These are phyloP conservation scores for Vigna hirtella DNA, from an alignment of 306 rosid species.

Conservation along the genomic window DNA sequence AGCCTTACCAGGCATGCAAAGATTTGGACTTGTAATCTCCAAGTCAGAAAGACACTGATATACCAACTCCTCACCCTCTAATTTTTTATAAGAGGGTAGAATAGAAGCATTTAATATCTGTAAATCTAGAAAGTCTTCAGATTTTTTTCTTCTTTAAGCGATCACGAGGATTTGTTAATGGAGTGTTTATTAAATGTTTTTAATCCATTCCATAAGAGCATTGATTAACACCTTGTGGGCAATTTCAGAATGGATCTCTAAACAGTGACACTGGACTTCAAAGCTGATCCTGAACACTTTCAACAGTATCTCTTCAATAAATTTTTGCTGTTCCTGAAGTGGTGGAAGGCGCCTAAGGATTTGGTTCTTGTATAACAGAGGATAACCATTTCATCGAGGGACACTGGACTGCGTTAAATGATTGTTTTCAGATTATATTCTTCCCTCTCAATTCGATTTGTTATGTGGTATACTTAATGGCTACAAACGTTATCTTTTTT, in stretches of 20 bases:
- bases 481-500: too few relatives aligned
- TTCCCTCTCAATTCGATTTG: too few relatives aligned
- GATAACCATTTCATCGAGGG: constrained; percentile 5
- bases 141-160: constrained; percentile 6
- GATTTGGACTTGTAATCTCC: background rate
- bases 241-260: constrained; percentile 46
- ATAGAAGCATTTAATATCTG: background rate
- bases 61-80: background rate
- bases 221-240: constrained; percentile 8
- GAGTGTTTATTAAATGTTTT: background rate
- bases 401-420: constrained; percentile 19
- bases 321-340: constrained; percentile 12
- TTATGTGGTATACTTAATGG: too few relatives aligned
- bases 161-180: background rate
- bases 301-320: constrained; percentile 16
- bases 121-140: background rate
- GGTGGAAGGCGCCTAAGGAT: constrained; percentile 2
- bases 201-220: background rate
- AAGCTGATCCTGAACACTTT: constrained; percentile 39
- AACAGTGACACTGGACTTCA: constrained; percentile 17
- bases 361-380: constrained; percentile 21
- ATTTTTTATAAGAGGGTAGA: background rate
- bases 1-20: background rate
- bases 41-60: background rate
- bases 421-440: background rate